Evolutionary conservation across 305 asterid species (phyloP).

Genomic region (Rubia occidens): DNA sequence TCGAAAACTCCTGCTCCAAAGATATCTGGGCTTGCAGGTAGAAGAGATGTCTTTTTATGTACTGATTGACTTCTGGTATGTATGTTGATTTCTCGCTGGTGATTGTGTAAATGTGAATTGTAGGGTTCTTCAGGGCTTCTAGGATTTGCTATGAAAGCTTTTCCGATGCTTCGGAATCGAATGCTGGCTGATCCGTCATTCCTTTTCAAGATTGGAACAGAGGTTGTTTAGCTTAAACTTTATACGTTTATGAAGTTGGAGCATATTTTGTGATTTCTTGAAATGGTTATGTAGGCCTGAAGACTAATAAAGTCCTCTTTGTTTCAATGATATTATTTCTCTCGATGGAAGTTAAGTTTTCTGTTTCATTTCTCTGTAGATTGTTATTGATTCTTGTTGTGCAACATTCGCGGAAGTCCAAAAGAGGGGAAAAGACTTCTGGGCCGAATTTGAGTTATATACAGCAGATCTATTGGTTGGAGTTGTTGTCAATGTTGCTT

Average conservation of each 20-base stretch:
- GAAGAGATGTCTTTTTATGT: neutral
- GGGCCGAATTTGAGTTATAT: slow-evolving; percentile 92
- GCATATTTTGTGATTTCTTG: neutral
- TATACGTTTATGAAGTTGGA: slow-evolving; percentile 9
- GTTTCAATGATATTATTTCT: neutral
- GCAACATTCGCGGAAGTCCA: slow-evolving; percentile 98
- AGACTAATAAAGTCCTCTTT: neutral
- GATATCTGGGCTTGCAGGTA: slow-evolving; percentile 93
- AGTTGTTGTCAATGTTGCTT: slow-evolving; percentile 91
- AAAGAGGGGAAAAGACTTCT: slow-evolving; percentile 89
- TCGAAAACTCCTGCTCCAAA: slow-evolving; percentile 48
- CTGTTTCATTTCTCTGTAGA: slow-evolving; percentile 32
- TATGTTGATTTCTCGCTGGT: neutral
- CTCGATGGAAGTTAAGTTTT: neutral
- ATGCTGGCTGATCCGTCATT: slow-evolving; percentile 96
- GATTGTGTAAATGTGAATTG: slow-evolving; percentile 16
- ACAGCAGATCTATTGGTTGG: slow-evolving; percentile 93
- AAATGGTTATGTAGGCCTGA: neutral
- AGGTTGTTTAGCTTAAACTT: slow-evolving; percentile 37
- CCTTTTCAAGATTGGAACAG: slow-evolving; percentile 92
- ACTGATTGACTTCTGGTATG: neutral
- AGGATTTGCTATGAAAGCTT: slow-evolving; percentile 66
- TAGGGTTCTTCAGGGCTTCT: slow-evolving; percentile 72
- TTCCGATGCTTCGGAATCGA: slow-evolving; percentile 72
- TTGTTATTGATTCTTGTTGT: slow-evolving; percentile 85